A percentile compares a stretch with the other conserved stretches of the same genome.
Conservation (phyloP, 306 rosid species). For the Vachellia collinsii region DNA sequence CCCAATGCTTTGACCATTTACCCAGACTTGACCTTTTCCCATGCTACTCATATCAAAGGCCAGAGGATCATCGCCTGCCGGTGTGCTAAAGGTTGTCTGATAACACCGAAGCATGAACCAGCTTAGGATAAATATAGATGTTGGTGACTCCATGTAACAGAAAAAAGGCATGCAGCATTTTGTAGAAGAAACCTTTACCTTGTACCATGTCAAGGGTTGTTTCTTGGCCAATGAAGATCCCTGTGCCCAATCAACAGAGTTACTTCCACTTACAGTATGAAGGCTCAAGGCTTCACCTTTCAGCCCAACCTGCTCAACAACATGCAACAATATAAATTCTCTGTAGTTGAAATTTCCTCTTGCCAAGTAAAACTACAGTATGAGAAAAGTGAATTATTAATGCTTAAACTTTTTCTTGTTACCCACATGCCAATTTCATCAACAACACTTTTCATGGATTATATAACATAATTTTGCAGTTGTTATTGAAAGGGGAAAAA, state of each 20-base stretch:
- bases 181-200: conserved; percentile 53
- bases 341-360: neutral
- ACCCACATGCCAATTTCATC: neutral
- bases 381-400: neutral
- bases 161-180: conserved; percentile 1
- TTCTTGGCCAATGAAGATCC: conserved; percentile 65
- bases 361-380: neutral
- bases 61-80: conserved; percentile 73
- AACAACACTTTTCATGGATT: neutral
- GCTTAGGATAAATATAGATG: conserved; percentile 11
- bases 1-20: conserved; percentile 88
- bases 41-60: conserved; percentile 93
- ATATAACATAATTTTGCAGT: neutral
- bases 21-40: conserved; percentile 96
- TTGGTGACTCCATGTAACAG: conserved; percentile 15
- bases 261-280: conserved; percentile 75
- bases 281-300: conserved; percentile 78
- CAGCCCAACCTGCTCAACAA: conserved; percentile 71
- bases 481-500: neutral
- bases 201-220: conserved; percentile 92
- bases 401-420: neutral
- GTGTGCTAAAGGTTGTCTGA: conserved; percentile 74
- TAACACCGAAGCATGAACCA: conserved; percentile 30
- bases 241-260: conserved; percentile 77
- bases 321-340: conserved; percentile 28